Evolutionary conservation across 768 basidiomycete species (phyloP), one percentile per base, ranked within the genome.

Genomic region (Boletus sp.): DNA sequence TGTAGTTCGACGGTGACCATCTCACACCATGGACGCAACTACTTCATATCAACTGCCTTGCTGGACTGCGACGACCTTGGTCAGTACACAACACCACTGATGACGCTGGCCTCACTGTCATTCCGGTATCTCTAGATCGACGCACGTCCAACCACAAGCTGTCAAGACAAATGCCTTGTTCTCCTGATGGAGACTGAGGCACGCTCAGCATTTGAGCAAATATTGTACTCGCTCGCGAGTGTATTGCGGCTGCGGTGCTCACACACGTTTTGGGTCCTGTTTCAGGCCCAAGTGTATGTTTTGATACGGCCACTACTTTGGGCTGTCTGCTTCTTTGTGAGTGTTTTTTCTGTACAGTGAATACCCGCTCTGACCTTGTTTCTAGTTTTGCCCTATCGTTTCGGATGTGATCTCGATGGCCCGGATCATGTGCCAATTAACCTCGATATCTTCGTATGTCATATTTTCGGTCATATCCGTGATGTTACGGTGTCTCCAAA

Each of bases 291-390:
- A 14, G 33, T 56, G 11, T 35, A n/a, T 2, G 19, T 54, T 6
- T 48, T 50, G 34, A 44, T 32, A 33, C 50, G 48, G 0, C 52
- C 54, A 27, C 2, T 68, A 5, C 17, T 47, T 30, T 65, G 60
- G 55, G 63, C 57, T 3, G 3, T 66, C 46, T 59, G 38, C 33
- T 66, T 66, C 43, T 66, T 66, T 50, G 65, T 66, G 40, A 53
- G 65, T 25, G 5, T 3, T 25, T 35, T 29, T 4, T 47, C 21
- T 15, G 19, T 30, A 2, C 19, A 14, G 2, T 6, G 32, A 32
- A 38, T 3, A 13, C 13, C 0, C 11, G 14, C 5, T 44, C 53
- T 60, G 37, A 65, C 6, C 19, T 3, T 1, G 10, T 21, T 7
- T 4, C 11, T n/a, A 66, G 65, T 68, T 66, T 51, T 43, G 42